Conservation (phyloP, 331 rosid genomes). For the Dryas integrifolia region DNA sequence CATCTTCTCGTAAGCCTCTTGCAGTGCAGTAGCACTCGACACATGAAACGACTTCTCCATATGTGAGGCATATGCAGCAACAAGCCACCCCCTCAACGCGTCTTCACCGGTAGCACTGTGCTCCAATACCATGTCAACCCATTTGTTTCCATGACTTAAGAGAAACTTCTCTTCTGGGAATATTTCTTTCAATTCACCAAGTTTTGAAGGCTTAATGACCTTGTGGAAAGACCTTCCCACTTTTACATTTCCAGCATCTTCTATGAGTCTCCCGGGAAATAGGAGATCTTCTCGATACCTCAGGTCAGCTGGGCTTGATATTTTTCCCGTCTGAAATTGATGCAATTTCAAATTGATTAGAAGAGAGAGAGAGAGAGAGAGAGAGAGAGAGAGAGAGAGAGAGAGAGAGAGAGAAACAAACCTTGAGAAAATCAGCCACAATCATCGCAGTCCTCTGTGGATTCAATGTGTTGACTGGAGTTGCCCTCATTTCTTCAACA, state of each 20-base stretch:
- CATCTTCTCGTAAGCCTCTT: slow-evolving; percentile 68
- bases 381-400: background rate
- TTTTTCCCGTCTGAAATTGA: slow-evolving; percentile 49
- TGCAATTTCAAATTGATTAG: background rate
- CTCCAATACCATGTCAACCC: slow-evolving; percentile 75
- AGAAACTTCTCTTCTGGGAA: slow-evolving; percentile 77
- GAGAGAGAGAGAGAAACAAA: slow-evolving; percentile 25
- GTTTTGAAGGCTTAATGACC: slow-evolving; percentile 66
- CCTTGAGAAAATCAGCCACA: slow-evolving; percentile 78
- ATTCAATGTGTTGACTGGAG: slow-evolving; percentile 78
- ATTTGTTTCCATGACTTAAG: slow-evolving; percentile 39
- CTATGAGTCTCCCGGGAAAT: slow-evolving; percentile 61
- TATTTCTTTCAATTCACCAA: slow-evolving; percentile 43
- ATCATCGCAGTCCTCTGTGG: slow-evolving; percentile 87
- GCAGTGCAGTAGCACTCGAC: slow-evolving; percentile 33
- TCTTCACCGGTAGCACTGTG: slow-evolving; percentile 70
- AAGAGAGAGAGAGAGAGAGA: background rate
- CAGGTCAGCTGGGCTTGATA: slow-evolving; percentile 75
- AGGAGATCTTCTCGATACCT: slow-evolving; percentile 76
- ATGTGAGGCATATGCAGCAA: slow-evolving; percentile 63
- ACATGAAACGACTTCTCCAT: slow-evolving; percentile 38
- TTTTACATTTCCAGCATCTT: slow-evolving; percentile 77
- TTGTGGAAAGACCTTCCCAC: slow-evolving; percentile 62
- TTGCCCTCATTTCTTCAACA: slow-evolving; percentile 75
- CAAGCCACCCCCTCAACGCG: slow-evolving; percentile 86